These are phyloP conservation scores for Peronospora tabacina DNA, from an alignment of 352 stramenopile species.

Conservation along the genomic window DNA sequence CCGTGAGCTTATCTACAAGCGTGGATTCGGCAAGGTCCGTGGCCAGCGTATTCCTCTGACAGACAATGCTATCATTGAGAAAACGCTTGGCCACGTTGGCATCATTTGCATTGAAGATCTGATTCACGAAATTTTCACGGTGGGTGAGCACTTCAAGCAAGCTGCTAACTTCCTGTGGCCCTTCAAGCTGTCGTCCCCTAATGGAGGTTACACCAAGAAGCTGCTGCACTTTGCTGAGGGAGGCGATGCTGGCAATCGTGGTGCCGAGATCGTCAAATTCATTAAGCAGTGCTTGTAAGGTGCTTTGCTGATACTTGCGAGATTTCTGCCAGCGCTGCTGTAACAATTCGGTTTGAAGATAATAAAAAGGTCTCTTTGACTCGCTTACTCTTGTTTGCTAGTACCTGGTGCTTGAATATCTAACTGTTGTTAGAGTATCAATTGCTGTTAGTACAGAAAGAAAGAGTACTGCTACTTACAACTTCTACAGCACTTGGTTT, in stretches of 20 bases:
- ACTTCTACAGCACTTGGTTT: conserved; percentile 28
- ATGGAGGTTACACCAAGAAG: conserved; percentile 92
- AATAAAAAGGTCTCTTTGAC: conserved; percentile 31
- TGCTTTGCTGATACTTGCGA: conserved; percentile 9
- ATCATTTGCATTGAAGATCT: conserved; percentile 99
- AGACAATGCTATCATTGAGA: conserved; percentile 96
- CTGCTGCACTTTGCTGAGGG: conserved; percentile 91
- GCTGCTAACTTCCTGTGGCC: conserved; percentile 99
- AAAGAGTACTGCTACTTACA: conserved; percentile 4
- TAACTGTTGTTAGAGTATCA: not conserved
- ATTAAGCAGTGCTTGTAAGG: conserved; percentile 92
- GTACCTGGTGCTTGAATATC: not conserved
- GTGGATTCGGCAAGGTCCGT: conserved; percentile 98
- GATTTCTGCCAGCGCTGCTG: conserved; percentile 19
- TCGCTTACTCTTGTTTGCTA: conserved; percentile 5
- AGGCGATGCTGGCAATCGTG: conserved; percentile 89
- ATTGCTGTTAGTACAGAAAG: conserved; percentile 10
- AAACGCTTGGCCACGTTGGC: conserved; percentile 90
- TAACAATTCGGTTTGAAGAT: conserved; percentile 49
- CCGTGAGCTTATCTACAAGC: conserved; percentile 99
- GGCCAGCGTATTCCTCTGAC: conserved; percentile 96
- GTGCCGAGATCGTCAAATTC: conserved; percentile 91
- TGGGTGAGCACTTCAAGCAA: conserved; percentile 98
- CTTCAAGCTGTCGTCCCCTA: conserved; percentile 97
- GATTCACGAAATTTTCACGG: conserved; percentile 99